Percentiles rank a stretch among this genome's conserved stretches.
phyloP scores from a whole-genome alignment of 2,329 filamentous ascomycete species.

The Xylariaceae sp. region DNA sequence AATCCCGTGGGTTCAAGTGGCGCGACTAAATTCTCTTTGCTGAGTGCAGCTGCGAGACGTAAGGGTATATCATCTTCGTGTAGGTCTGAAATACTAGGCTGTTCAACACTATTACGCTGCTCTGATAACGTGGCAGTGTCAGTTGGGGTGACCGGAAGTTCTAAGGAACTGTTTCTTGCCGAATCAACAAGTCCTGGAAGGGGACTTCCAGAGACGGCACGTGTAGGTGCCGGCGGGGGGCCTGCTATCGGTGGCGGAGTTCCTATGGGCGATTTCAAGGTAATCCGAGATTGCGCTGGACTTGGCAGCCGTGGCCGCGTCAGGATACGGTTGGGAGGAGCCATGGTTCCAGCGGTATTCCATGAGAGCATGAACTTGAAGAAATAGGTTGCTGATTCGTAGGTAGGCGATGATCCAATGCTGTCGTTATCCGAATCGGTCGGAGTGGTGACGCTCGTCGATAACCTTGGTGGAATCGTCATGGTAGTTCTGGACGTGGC shows the following conservation, averaged over 20 bases:
- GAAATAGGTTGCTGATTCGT: constrained; percentile 53
- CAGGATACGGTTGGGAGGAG: constrained; percentile 57
- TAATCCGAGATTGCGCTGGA: constrained; percentile 62
- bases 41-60: constrained; percentile 19
- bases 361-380: constrained; percentile 73
- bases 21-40: constrained; percentile 35
- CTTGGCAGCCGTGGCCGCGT: constrained; percentile 63
- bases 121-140: constrained; percentile 14
- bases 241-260: constrained; percentile 37
- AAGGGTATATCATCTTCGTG: constrained; percentile 24
- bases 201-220: constrained; percentile 44
- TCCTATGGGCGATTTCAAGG: constrained; percentile 35
- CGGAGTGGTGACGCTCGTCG: constrained; percentile 29
- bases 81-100: constrained; percentile 20
- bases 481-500: constrained; percentile 40
- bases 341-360: constrained; percentile 48
- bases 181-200: constrained; percentile 45
- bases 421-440: constrained; percentile 48
- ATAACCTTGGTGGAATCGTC: constrained; percentile 36
- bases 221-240: constrained; percentile 39
- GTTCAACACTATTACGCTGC: constrained; percentile 21
- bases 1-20: constrained; percentile 44
- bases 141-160: constrained; percentile 28
- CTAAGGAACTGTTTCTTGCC: constrained; percentile 43
- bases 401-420: constrained; percentile 50